Conservation (phyloP, 148 eudicot genomes). For the Chenopodium album region DNA sequence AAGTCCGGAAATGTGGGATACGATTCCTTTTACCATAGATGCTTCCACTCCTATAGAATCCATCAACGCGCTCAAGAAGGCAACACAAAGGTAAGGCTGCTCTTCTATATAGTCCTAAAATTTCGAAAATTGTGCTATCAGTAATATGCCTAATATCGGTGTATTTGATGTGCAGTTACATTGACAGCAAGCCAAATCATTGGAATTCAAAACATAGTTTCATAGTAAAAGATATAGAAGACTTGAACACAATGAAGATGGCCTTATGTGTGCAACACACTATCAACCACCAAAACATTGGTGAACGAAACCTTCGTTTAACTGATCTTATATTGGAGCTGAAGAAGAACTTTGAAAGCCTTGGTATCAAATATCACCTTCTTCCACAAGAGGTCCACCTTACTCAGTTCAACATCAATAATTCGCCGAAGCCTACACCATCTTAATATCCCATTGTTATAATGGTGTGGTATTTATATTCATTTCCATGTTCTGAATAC, state of each 20-base stretch:
- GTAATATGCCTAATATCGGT: not conserved
- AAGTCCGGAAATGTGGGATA: constrained; percentile 76
- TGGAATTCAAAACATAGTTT: constrained; percentile 60
- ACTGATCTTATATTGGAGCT: constrained; percentile 61
- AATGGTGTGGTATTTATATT: not conserved
- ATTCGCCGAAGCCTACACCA: constrained; percentile 15
- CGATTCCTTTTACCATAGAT: constrained; percentile 45
- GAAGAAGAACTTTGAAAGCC: constrained; percentile 48
- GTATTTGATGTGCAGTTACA: constrained; percentile 39
- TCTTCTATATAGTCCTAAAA: not conserved
- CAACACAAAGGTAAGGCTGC: constrained; percentile 50
- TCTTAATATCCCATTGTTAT: constrained; percentile 3
- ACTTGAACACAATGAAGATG: constrained; percentile 57
- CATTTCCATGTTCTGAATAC: no score
- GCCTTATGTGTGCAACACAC: constrained; percentile 55
- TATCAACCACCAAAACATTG: constrained; percentile 65
- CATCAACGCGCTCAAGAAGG: constrained; percentile 53
- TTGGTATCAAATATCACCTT: constrained; percentile 50
- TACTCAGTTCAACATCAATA: constrained; percentile 36
- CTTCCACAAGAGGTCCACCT: constrained; percentile 68
- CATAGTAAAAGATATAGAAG: constrained; percentile 54
- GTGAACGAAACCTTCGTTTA: constrained; percentile 41
- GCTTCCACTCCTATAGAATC: constrained; percentile 51
- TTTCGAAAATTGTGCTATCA: not conserved
- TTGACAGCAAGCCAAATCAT: constrained; percentile 58